Percentiles rank a stretch among this genome's conserved stretches.
These are phyloP conservation scores for Euphorbia pulcherrima DNA, from an alignment of 345 rosid genomes.

Conservation along the genomic window DNA sequence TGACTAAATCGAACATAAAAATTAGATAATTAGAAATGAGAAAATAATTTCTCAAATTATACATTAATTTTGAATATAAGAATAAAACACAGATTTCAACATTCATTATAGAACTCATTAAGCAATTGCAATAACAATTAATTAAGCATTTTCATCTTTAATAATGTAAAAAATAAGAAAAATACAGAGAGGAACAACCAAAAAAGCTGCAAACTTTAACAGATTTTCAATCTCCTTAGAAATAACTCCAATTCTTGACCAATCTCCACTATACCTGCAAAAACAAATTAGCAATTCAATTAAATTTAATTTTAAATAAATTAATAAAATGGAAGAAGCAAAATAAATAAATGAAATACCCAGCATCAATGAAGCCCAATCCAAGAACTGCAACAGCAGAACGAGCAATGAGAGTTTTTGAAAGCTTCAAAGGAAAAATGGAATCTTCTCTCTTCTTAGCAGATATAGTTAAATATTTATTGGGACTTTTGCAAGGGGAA, in stretches of 20 bases:
- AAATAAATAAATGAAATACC: conserved; percentile 32
- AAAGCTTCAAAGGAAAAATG: conserved; percentile 3
- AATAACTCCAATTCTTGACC: conserved; percentile 87
- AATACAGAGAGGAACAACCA: conserved; percentile 67
- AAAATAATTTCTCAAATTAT: too few relatives aligned
- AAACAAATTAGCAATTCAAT: too few relatives aligned
- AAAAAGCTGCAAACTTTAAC: conserved; percentile 62
- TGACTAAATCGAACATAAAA: too few relatives aligned
- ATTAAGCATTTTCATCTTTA: conserved; percentile 28
- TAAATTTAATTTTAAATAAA: too few relatives aligned
- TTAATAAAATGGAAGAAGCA: background rate
- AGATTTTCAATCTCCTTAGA: conserved; percentile 61
- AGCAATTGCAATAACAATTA: too few relatives aligned
- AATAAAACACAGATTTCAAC: too few relatives aligned
- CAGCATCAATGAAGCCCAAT: conserved; percentile 76
- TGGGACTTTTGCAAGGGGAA: conserved; percentile 13
- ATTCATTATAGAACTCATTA: too few relatives aligned
- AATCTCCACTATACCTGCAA: conserved; percentile 91
- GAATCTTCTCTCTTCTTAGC: conserved; percentile 36
- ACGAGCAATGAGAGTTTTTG: conserved; percentile 25
- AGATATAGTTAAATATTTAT: conserved; percentile 3
- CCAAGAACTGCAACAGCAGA: conserved; percentile 49
- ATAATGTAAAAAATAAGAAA: conserved; percentile 43
- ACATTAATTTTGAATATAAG: too few relatives aligned
- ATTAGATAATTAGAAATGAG: too few relatives aligned